These are phyloP conservation scores for Ettlia oleoabundans DNA, from an alignment of 139 green algal genomes.

Conservation along the genomic window DNA sequence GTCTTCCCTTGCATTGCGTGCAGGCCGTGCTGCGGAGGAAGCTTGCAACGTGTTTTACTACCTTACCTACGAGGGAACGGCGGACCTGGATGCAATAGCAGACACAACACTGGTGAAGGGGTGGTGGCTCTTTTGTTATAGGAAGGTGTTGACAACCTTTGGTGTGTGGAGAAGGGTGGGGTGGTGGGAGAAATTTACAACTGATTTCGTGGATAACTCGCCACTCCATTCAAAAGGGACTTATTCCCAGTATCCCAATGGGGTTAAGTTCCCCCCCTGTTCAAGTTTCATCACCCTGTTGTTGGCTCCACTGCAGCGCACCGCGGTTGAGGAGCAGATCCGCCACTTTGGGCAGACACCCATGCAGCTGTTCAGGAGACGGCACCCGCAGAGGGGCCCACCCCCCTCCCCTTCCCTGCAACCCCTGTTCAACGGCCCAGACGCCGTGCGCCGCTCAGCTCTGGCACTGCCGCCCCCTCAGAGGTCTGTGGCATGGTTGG, in stretches of 20 bases:
- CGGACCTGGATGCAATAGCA: conserved; percentile 48
- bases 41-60: conserved; percentile 88
- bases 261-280: too few species aligned
- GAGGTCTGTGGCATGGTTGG: too few species aligned
- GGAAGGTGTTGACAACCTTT: too few species aligned
- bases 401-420: conserved; percentile 41
- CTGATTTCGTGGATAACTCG: too few species aligned
- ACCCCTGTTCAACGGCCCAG: conserved; percentile 55
- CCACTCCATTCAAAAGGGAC: too few species aligned
- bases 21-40: conserved; percentile 58
- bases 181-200: too few species aligned
- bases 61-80: conserved; percentile 88
- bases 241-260: too few species aligned
- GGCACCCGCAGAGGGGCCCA: conserved; percentile 44
- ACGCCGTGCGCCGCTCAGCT: conserved; percentile 40
- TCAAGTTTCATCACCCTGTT: too few species aligned
- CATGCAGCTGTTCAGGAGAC: conserved; percentile 79
- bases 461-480: conserved; percentile 31
- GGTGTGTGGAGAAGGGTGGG: too few species aligned
- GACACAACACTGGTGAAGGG: conserved; percentile 39
- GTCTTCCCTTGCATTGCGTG: not conserved
- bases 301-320: conserved; percentile 24
- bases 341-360: conserved; percentile 94
- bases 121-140: too few species aligned
- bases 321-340: conserved; percentile 87